Evolutionary conservation across 108 stramenopile genomes (phyloP).

Genomic region (Nitzschia putrida): DNA sequence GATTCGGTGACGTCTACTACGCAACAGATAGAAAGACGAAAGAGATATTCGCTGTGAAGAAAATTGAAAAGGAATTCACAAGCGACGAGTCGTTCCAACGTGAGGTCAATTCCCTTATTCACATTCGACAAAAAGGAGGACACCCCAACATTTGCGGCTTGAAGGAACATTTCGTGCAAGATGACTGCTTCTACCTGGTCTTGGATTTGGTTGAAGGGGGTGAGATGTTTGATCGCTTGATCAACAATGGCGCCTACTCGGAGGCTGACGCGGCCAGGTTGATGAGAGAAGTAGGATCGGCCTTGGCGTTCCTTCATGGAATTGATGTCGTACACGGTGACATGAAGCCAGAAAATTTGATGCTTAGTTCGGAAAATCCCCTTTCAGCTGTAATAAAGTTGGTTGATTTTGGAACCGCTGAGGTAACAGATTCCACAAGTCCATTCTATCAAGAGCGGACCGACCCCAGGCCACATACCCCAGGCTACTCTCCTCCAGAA

Average conservation of each 20-base stretch:
- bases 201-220: conserved; percentile 75
- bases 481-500: conserved; percentile 87
- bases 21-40: conserved; percentile 53
- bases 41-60: conserved; percentile 69
- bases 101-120: conserved; percentile 79
- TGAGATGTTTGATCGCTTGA: conserved; percentile 84
- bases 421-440: conserved; percentile 37
- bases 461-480: conserved; percentile 40
- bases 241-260: conserved; percentile 71
- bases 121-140: conserved; percentile 67
- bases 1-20: conserved; percentile 76
- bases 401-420: conserved; percentile 89
- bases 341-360: conserved; percentile 83
- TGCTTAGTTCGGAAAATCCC: conserved; percentile 57
- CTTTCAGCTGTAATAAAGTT: conserved; percentile 65
- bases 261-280: conserved; percentile 74
- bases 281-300: conserved; percentile 68
- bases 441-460: conserved; percentile 31
- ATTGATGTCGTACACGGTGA: conserved; percentile 75
- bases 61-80: conserved; percentile 78
- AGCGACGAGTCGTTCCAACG: conserved; percentile 63
- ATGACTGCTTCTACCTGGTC: conserved; percentile 66
- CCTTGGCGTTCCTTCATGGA: conserved; percentile 73
- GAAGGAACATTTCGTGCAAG: conserved; percentile 68
- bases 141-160: conserved; percentile 83